Evolutionary conservation across 1,284 basidiomycete genomes (phyloP).

Genomic region (Leccinum proliferum): DNA sequence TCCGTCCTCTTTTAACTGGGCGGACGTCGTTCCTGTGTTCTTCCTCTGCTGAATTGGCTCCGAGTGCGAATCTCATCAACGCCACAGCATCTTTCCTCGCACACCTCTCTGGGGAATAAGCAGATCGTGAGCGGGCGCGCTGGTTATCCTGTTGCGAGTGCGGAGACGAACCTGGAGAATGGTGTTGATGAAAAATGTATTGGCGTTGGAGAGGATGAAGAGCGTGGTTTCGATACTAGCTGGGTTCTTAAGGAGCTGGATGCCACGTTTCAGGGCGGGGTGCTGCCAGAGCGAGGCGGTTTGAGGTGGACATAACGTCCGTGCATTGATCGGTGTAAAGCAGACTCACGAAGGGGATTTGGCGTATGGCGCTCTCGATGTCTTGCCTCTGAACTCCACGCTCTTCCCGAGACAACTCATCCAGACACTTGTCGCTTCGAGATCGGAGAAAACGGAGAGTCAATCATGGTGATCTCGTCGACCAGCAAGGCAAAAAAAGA

Average conservation of each 20-base stretch:
- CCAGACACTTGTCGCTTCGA: slow-evolving; percentile 66
- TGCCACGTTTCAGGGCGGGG: slow-evolving; percentile 92
- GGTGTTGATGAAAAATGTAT: slow-evolving; percentile 87
- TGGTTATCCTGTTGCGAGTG: background rate
- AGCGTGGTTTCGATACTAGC: slow-evolving; percentile 66
- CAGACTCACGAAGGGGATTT: slow-evolving; percentile 68
- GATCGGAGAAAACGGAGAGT: background rate
- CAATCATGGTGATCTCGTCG: background rate
- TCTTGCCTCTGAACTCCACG: slow-evolving; percentile 68
- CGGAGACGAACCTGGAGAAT: slow-evolving; percentile 65
- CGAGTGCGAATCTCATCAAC: too few species aligned
- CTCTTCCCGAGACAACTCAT: slow-evolving; percentile 52
- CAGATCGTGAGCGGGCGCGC: background rate
- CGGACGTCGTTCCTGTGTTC: too few species aligned
- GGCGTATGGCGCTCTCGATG: slow-evolving; percentile 72
- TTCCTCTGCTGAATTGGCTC: too few species aligned
- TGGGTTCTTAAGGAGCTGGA: slow-evolving; percentile 67
- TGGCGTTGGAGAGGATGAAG: slow-evolving; percentile 92
- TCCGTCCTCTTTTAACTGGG: too few species aligned
- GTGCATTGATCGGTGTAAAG: background rate
- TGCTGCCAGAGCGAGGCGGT: slow-evolving; percentile 52
- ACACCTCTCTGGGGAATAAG: background rate
- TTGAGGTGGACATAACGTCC: background rate
- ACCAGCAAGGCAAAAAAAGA: background rate
- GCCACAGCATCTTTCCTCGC: too few species aligned